Conservation (phyloP, 192 early-diverging fungal genomes). For the Rhizophagus sp. region DNA sequence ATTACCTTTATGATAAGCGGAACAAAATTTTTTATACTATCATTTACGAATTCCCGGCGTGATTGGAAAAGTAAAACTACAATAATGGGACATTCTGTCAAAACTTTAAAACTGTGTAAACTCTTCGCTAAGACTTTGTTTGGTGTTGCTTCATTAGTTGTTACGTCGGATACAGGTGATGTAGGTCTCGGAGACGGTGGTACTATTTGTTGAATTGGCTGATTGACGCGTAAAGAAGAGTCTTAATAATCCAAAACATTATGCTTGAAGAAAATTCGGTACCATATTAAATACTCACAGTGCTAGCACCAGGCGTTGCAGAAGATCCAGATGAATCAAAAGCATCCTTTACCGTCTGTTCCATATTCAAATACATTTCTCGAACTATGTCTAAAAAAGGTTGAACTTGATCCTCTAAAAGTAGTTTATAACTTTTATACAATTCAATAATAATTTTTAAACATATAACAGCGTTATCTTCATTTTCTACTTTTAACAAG, state of each 20-base stretch:
- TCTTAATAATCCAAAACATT: neutral
- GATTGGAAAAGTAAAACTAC: conserved; percentile 94
- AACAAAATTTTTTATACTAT: conserved; percentile 83
- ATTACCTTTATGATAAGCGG: conserved; percentile 83
- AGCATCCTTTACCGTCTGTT: conserved; percentile 74
- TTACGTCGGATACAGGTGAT: conserved; percentile 67
- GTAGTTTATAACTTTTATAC: conserved; percentile 81
- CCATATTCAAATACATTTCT: conserved; percentile 95
- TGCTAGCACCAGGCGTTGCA: conserved; percentile 37
- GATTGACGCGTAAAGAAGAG: neutral
- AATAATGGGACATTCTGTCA: conserved; percentile 98
- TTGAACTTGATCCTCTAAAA: conserved; percentile 84
- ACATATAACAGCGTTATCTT: conserved; percentile 94
- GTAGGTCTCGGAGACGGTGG: conserved; percentile 71
- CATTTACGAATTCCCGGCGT: conserved; percentile 76
- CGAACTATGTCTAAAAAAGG: conserved; percentile 89
- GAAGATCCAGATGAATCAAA: conserved; percentile 76
- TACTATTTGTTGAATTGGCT: conserved; percentile 38
- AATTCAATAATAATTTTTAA: conserved; percentile 96
- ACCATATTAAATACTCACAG: neutral
- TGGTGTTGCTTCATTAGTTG: conserved; percentile 49
- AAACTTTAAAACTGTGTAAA: conserved; percentile 92
- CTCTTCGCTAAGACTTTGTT: conserved; percentile 72
- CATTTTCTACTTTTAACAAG: conserved; percentile 87
- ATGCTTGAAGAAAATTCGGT: neutral